Evolutionary conservation across 805 yeast species (phyloP), one percentile per base, ranked within the genome.

Genomic region (Yamadazyma kitorensis): DNA sequence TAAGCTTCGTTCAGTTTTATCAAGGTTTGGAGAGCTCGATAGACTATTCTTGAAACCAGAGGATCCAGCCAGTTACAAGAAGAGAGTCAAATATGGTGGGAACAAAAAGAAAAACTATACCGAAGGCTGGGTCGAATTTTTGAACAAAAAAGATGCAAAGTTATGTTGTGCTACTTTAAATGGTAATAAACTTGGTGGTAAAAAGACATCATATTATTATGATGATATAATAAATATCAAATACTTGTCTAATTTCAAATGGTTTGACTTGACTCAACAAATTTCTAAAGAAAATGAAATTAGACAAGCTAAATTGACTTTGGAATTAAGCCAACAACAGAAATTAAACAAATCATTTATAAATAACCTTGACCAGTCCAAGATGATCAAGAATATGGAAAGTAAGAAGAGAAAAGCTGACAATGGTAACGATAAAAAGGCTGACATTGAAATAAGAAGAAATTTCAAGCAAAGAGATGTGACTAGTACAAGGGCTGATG

Each of bases 111-210:
- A 74, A 53, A 82, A 76, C 62, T 93, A 76, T 53, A 86, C 83
- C 18, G 98, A 91, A 66, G 98, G 98, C 10, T 93, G 98, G 98
- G 93, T 85, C 6, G 98, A 93, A 61, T 93, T 86, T 58, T 64
- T 73, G 17, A 76, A 78, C 51, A 93, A 93, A 54, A 76, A 74
- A 47, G 86, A 87, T 49, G 98, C 98, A 1, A 91, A 91, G 54
- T 58, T 87, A 22, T 88, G 95, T 40, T 95, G 93, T 2, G 69
- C 68, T 7, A 83, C 97, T 0, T 62, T 93, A 51, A 93, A 93
- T 53, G 96, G 95, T 8, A 86, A 87, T 52, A 85, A 72, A 7
- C 63, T 93, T 21, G 98, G 98, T 17, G 98, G 98, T 24, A 87
- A 82, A 52, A 93, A 93, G 61, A 82, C 93, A 3, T 76, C 82